Base-by-base conservation (phyloP, 176 grass and related monocot species). In the Dactylis glomerata region DNA sequence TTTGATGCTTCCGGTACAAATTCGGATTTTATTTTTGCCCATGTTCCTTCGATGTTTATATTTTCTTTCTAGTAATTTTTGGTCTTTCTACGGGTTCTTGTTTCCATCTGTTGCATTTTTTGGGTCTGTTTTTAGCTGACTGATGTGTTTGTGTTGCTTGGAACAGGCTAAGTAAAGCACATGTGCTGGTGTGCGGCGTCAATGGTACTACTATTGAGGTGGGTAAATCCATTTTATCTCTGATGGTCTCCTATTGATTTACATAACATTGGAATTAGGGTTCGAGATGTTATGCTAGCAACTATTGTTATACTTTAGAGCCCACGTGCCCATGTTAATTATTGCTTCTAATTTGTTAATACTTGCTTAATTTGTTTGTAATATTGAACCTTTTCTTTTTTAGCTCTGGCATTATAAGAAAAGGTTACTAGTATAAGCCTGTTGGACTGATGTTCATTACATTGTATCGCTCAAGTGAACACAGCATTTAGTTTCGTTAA, bases 151-250 rank as follows among this genome's bases (percentile, higher is more conserved):
- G 14, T 66, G 46, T 74, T 83, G 44, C 46, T 44, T 79, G 56
- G 37, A 86, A 45, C 81, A 99, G 96, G 50, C 86, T 99, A 75
- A 99, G 96, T 66, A 99, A 91, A 68, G 91, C 93, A 26, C 91
- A 92, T 36, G 91, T 99, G 78, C 93, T 99, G 23, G 89, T 99
- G 15, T 89, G 87, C 62, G 96, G 93, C 66, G 77, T 99, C 61
- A 96, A 87, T 52, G 96, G 93, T 42, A 87, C 90, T 47, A 91
- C 96, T 56, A 89, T 75, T 83, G 96, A 99, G 91, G 93, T 94
- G 91, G 83, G 96, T 86, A 91, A 57, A 41, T 19, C 6, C 26
- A 65, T 68, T 20, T 9, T 50, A 67, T 52, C 11, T 28, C 31
- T 65, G 4, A 45, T 83, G 38, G 19, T 36, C 42, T 84, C 44